Conservation (phyloP, 2,329 filamentous ascomycete genomes). For the Alternaria panax region DNA sequence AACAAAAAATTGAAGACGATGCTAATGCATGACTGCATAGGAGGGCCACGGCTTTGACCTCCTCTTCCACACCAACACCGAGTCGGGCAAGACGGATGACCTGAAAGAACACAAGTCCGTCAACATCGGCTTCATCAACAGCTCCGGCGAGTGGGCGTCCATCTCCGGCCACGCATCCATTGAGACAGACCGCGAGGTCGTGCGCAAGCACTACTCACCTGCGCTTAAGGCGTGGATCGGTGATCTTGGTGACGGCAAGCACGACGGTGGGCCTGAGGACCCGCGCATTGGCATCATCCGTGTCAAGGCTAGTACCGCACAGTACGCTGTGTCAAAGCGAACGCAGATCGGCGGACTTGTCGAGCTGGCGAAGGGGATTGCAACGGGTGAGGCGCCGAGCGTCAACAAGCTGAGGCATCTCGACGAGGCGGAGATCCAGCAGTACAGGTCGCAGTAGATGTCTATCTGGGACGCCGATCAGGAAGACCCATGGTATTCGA, state of each 20-base stretch:
- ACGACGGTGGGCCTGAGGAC: constrained; percentile 82
- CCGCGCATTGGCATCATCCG: constrained; percentile 83
- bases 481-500: no score
- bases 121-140: constrained; percentile 82
- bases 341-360: constrained; percentile 69
- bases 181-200: constrained; percentile 70
- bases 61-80: constrained; percentile 90
- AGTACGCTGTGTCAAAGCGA: constrained; percentile 71
- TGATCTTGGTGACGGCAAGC: constrained; percentile 77
- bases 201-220: constrained; percentile 75
- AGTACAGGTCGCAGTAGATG: constrained; percentile 45
- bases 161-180: constrained; percentile 76
- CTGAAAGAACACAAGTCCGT: constrained; percentile 74
- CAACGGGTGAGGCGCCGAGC: constrained; percentile 73
- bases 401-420: constrained; percentile 82
- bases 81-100: constrained; percentile 87
- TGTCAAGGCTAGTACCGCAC: constrained; percentile 74
- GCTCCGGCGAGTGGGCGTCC: constrained; percentile 83
- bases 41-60: constrained; percentile 81
- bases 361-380: constrained; percentile 77
- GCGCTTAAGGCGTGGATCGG: constrained; percentile 84
- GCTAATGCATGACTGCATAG: constrained; percentile 52
- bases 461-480: neutral
- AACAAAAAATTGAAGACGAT: neutral
- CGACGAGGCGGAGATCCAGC: constrained; percentile 56